Evolutionary conservation across 305 asterid species (phyloP), one percentile per base, ranked within the genome.

Genomic region (Plantago lanceolata): DNA sequence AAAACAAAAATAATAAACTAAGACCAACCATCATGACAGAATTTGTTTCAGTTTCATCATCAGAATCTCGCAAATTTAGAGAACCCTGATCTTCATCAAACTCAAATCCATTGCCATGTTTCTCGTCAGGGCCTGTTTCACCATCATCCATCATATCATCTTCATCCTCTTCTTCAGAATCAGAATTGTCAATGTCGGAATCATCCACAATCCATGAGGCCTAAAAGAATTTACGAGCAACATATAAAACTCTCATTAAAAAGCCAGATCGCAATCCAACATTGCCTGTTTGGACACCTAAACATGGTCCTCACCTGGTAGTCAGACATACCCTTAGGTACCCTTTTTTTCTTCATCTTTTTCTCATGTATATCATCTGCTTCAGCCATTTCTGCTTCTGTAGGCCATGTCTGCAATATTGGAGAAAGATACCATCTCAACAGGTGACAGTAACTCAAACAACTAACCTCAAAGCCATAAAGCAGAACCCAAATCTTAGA

Each of bases 381-480:
- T 76, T 93, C 95, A 67, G 86, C 92, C 94, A 89, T 87, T 78
- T 93, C 99, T 65, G 82, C 96, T 76, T 84, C 95, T n/a, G 99
- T 89, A 6, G 99, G 99, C 96, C 95, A 93, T 56, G 97, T 93
- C 99, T 93, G 83, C 16, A 40, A 26, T 76, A 70, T 37, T 31
- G 59, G 57, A 63, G 54, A 56, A 71, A 63, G 43, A 64, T 51
- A 50, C 33, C 61, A 37, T 58, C 50, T 63, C 65, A 40, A 40
- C 16, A 40, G 47, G 47, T 40, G 16, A n/a, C 17, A 50, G 19
- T 18, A 60, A 20, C 20, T 63, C 59, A 55, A 59, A 5, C n/a
- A 26, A 21, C 13, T 21, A 55, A n/a, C n/a, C n/a, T n/a, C n/a
- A 37, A 37, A 37, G 44, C 14, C 44, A 8, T 8, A 9, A 8